These are phyloP conservation scores for Candida coquimbonensis DNA, from an alignment of 805 yeast genomes.

Conservation along the genomic window DNA sequence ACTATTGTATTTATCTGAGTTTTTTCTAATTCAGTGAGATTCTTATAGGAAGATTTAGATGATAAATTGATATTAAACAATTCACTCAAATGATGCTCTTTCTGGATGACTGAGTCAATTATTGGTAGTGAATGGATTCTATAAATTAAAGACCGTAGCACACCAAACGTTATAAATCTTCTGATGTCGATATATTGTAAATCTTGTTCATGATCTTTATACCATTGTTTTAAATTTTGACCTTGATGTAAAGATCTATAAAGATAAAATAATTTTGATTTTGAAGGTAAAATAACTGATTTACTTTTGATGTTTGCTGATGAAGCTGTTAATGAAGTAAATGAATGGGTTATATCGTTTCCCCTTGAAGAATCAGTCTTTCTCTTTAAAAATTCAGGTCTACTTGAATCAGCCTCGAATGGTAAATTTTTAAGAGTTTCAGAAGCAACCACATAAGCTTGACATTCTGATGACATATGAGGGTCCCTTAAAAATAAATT, in stretches of 20 bases:
- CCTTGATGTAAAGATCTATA: conserved; percentile 78
- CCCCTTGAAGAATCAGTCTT: conserved; percentile 3
- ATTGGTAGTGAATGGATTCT: conserved; percentile 71
- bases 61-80: conserved; percentile 2
- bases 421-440: conserved; percentile 31
- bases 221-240: conserved; percentile 76
- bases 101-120: conserved; percentile 13
- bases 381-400: neutral
- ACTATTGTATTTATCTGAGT: conserved; percentile 12
- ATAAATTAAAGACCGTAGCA: conserved; percentile 73
- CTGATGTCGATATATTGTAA: conserved; percentile 71
- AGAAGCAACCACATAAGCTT: conserved; percentile 60
- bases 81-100: conserved; percentile 11
- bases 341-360: conserved; percentile 4
- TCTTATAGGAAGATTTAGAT: neutral
- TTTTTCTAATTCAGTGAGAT: conserved; percentile 12
- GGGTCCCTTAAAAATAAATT: conserved; percentile 58
- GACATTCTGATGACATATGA: conserved; percentile 75
- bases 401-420: conserved; percentile 15
- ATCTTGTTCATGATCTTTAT: conserved; percentile 49
- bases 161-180: conserved; percentile 81
- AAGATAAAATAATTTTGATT: conserved; percentile 59
- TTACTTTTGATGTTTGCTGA: conserved; percentile 5
- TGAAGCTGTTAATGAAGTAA: conserved; percentile 12
- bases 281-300: conserved; percentile 44